Conservation (phyloP, 2,329 filamentous ascomycete genomes). For the Diplodia sapinea region DNA sequence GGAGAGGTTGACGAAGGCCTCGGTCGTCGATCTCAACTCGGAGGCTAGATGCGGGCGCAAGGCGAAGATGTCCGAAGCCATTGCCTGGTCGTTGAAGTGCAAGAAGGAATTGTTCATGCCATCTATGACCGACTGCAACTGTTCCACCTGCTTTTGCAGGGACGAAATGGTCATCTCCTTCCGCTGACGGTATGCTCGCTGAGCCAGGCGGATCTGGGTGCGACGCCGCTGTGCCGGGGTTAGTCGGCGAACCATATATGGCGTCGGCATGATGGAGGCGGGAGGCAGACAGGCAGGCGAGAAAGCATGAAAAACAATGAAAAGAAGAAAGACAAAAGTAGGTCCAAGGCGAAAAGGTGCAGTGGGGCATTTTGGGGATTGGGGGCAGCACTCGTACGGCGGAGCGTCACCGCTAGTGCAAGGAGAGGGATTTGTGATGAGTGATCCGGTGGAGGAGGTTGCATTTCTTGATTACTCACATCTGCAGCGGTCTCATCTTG, state of each 20-base stretch:
- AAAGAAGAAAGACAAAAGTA: background rate
- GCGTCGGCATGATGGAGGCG: constrained; percentile 4
- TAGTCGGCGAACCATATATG: constrained; percentile 26
- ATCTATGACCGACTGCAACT: constrained; percentile 71
- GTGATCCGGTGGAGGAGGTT: constrained; percentile 21
- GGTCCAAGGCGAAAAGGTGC: constrained; percentile 1
- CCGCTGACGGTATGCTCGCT: constrained; percentile 81
- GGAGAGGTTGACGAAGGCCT: constrained; percentile 63
- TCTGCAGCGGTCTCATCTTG: constrained; percentile 78
- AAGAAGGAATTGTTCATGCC: constrained; percentile 76
- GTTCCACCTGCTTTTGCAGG: constrained; percentile 71
- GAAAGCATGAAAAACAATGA: background rate
- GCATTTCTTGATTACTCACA: constrained; percentile 59
- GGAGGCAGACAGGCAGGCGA: background rate
- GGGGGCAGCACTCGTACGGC: background rate
- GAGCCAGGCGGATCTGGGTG: constrained; percentile 85
- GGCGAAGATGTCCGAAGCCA: constrained; percentile 61
- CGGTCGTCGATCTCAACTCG: constrained; percentile 62
- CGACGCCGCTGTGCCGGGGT: constrained; percentile 67
- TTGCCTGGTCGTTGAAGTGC: constrained; percentile 58
- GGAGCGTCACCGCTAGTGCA: constrained; percentile 12
- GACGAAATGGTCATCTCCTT: constrained; percentile 82
- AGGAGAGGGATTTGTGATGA: constrained; percentile 22
- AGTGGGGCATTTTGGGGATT: constrained; percentile 1
- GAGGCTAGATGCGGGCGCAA: constrained; percentile 62